Evolutionary conservation across 208 protist genomes (phyloP), one percentile per base, ranked within the genome.

Genomic region (Trypanosoma caninum): DNA sequence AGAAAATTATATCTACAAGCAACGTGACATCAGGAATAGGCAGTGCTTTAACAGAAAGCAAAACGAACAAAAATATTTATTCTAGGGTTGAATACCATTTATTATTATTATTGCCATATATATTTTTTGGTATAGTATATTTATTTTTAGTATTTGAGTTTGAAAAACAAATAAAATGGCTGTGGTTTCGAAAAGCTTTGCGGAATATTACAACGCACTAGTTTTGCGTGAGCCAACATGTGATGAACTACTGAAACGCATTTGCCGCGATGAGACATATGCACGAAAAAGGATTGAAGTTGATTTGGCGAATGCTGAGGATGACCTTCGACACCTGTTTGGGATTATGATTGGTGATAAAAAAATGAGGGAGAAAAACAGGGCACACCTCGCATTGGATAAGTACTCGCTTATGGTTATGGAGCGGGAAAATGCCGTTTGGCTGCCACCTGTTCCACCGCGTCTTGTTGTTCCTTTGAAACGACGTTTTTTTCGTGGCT

Each of bases 201-300:
- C 67, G 14, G 84, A 91, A 41, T 80, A 76, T 72, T 91, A 91
- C 64, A 50, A 75, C 13, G 70, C 69, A 33, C 71, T 91, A 10
- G 66, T 80, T 23, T 25, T 61, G 3, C 71, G 67, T 23, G 72
- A 69, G 46, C 75, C 64, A 0, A 76, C 71, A 13, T 25, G 69
- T 11, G 45, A 80, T 20, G 81, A 91, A 52, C 34, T 69, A 16
- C 69, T 86, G 34, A 65, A 74, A 46, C 70, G 76, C 22, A 47
- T 91, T 20, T 66, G 74, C 33, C 84, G 84, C 10, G 66, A 78
- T 0, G 84, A 91, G 58, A 65, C 73, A n/a, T 69, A 69, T n/a
- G 67, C 22, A 25, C 82, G 85, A 41, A 77, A 73, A 25, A 44
- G 58, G 30, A 60, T 92, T 22, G 76, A 83, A 46, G 76, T 72